These are phyloP conservation scores for Canavalia ensiformis DNA, from an alignment of 306 rosid genomes.

Conservation along the genomic window DNA sequence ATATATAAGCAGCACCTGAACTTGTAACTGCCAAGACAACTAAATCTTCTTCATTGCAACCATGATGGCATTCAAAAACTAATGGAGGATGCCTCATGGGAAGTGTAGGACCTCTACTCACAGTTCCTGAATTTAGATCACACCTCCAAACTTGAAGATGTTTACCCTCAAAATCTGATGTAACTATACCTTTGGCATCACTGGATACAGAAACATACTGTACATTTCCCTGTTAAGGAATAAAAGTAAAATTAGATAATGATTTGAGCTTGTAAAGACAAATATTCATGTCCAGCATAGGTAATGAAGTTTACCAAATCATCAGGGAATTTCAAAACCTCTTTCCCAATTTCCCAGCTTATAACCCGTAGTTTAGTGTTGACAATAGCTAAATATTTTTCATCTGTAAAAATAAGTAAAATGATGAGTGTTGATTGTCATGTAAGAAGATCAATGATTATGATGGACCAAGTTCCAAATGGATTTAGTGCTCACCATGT, in stretches of 20 bases:
- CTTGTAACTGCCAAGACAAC: constrained; percentile 56
- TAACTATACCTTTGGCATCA: constrained; percentile 59
- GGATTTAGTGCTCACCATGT: constrained; percentile 53
- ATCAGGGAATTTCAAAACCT: constrained; percentile 56
- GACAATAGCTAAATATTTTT: constrained; percentile 58
- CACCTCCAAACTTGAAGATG: constrained; percentile 69
- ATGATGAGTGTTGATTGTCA: constrained; percentile 40
- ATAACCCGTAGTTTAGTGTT: constrained; percentile 55
- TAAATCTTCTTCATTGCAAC: constrained; percentile 51
- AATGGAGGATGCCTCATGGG: constrained; percentile 60
- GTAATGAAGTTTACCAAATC: constrained; percentile 52
- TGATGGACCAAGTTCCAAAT: constrained; percentile 32
- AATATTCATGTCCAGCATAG: constrained; percentile 40
- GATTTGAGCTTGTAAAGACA: constrained; percentile 30
- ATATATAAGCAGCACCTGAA: constrained; percentile 53
- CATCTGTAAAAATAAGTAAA: constrained; percentile 54
- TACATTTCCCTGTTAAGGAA: constrained; percentile 50
- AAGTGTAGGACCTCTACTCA: constrained; percentile 60
- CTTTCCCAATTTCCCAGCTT: constrained; percentile 60
- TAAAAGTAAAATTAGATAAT: constrained; percentile 40
- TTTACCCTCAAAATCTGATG: constrained; percentile 59
- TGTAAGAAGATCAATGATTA: constrained; percentile 22
- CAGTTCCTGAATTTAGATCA: constrained; percentile 54
- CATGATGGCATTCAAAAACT: constrained; percentile 55
- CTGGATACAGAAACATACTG: constrained; percentile 55